Evolutionary conservation across 805 yeast species (phyloP).

Genomic region (Zygoascus bituminiphila): DNA sequence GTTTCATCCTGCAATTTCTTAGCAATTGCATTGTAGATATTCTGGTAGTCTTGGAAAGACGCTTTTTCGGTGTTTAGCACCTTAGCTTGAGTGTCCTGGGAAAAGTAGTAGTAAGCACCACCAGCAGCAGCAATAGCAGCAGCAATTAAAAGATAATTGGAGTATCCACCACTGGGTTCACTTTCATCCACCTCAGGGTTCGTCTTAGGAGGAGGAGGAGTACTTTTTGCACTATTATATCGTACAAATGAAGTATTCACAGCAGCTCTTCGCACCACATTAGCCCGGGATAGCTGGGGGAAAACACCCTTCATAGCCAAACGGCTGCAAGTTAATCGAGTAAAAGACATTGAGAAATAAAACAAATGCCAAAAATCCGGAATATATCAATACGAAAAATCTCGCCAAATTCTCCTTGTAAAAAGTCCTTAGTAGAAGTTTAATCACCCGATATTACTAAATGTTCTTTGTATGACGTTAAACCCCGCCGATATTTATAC

Average conservation of each 20-base stretch:
- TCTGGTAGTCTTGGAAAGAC: slow-evolving; percentile 48
- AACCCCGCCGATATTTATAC: background rate
- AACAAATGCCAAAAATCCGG: too few relatives aligned
- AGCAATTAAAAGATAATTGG: slow-evolving; percentile 10
- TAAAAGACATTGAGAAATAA: background rate
- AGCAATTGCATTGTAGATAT: slow-evolving; percentile 73
- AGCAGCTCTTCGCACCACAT: background rate
- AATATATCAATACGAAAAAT: too few relatives aligned
- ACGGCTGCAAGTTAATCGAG: background rate
- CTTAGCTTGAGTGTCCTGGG: slow-evolving; percentile 23
- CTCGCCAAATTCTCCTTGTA: background rate
- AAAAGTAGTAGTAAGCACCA: slow-evolving; percentile 27
- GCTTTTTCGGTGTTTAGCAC: slow-evolving; percentile 21
- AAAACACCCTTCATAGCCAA: too few relatives aligned
- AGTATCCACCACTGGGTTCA: slow-evolving; percentile 1
- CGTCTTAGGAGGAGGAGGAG: background rate
- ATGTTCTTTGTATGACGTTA: background rate
- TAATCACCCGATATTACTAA: background rate
- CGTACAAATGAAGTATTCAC: background rate
- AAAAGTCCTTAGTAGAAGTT: background rate
- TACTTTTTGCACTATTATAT: background rate
- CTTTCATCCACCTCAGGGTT: background rate
- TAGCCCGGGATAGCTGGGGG: too few relatives aligned
- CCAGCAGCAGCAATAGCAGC: slow-evolving; percentile 19
- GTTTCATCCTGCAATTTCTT: slow-evolving; percentile 37